Percentiles rank a stretch among this genome's conserved stretches.
These are phyloP conservation scores for Aureobasidium sp. DNA, from an alignment of 2,329 filamentous ascomycete species.

Conservation along the genomic window DNA sequence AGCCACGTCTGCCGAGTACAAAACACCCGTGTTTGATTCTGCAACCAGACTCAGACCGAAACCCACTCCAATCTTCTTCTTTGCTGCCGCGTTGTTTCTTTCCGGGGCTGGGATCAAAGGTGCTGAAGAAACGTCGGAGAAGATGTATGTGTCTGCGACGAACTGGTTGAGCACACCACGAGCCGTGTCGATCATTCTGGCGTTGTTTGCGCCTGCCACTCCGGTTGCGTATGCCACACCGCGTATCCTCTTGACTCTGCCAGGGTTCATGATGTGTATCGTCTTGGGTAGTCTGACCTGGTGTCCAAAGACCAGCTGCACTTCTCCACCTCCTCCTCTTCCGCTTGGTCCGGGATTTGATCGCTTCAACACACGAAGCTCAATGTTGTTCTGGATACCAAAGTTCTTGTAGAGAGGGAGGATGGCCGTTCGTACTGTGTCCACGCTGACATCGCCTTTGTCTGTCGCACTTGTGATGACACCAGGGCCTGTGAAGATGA, in stretches of 20 bases:
- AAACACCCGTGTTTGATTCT: conserved; percentile 76
- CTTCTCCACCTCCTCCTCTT: conserved; percentile 75
- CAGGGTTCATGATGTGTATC: conserved; percentile 75
- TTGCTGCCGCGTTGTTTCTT: conserved; percentile 49
- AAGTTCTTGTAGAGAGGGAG: conserved; percentile 85
- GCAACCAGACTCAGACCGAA: conserved; percentile 88
- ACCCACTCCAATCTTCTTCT: conserved; percentile 65
- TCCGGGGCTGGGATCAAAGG: conserved; percentile 60
- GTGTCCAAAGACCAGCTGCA: conserved; percentile 89
- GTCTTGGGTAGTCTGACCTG: conserved; percentile 93
- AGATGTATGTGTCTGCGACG: conserved; percentile 84
- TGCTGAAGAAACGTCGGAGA: conserved; percentile 56
- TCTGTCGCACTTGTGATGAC: conserved; percentile 85
- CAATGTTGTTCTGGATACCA: conserved; percentile 78
- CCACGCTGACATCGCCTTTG: conserved; percentile 78
- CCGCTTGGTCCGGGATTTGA: conserved; percentile 70
- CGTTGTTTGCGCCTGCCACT: conserved; percentile 87
- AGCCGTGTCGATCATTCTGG: conserved; percentile 86
- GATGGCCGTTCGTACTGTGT: conserved; percentile 87
- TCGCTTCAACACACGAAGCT: conserved; percentile 70
- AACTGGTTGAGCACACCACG: conserved; percentile 80
- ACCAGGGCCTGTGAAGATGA: conserved; percentile 80
- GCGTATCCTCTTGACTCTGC: conserved; percentile 77
- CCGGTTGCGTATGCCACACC: conserved; percentile 92
- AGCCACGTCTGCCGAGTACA: conserved; percentile 80